phyloP scores from a whole-genome alignment of 495 filamentous ascomycete genomes.

The Penicillium silybi region DNA sequence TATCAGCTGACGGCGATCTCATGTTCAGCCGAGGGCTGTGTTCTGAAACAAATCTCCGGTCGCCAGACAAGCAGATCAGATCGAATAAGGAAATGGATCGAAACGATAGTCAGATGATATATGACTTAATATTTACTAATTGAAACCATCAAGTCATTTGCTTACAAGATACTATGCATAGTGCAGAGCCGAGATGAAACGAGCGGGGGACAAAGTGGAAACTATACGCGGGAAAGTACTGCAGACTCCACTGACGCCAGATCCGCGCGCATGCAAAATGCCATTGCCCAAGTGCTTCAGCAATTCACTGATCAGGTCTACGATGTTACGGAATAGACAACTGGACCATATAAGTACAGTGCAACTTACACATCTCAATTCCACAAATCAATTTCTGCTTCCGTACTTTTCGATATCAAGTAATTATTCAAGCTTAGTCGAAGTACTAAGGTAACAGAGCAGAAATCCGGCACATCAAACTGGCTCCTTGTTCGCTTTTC shows the following conservation, averaged over 20 bases:
- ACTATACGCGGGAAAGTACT: conserved; percentile 3
- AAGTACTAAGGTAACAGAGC: neutral
- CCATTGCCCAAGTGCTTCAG: conserved; percentile 11
- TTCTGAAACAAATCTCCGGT: conserved; percentile 4
- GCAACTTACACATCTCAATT: neutral
- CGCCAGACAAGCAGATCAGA: neutral
- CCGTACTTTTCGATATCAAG: neutral
- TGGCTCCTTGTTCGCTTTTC: conserved; percentile 12
- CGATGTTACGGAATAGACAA: neutral
- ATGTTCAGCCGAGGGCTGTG: neutral
- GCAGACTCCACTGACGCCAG: conserved; percentile 20
- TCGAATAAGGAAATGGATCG: neutral
- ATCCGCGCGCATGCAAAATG: conserved; percentile 17
- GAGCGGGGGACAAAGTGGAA: neutral
- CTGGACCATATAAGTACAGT: neutral
- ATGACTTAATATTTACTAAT: neutral
- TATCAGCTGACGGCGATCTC: neutral
- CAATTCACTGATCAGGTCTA: neutral
- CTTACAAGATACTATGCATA: neutral
- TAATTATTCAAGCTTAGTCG: neutral
- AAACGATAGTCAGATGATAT: neutral
- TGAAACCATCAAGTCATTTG: neutral
- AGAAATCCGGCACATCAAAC: conserved; percentile 1
- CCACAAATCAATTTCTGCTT: neutral
- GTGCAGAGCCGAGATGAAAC: neutral